phyloP scores from a whole-genome alignment of 805 yeast genomes.

The Cyberlindnera veronae region DNA sequence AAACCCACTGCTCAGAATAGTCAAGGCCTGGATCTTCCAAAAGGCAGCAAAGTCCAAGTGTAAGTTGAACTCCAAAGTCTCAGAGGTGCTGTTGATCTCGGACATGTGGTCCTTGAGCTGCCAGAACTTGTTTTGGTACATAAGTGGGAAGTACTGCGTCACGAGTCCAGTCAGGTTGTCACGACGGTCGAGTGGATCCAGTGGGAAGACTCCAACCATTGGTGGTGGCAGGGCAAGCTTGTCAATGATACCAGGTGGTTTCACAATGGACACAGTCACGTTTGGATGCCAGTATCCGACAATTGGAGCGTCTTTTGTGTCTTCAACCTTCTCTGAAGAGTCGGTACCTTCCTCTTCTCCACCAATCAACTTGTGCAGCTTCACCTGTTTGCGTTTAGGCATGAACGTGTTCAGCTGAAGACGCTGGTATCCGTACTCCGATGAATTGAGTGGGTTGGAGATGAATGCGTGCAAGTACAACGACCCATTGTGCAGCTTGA shows the following conservation, averaged over 20 bases:
- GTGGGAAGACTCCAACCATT: constrained; percentile 21
- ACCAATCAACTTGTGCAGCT: constrained; percentile 31
- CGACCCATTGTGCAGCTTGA: constrained; percentile 30
- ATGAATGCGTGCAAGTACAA: constrained; percentile 32
- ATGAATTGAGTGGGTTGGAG: constrained; percentile 19
- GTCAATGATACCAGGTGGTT: constrained; percentile 22
- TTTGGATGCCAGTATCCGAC: constrained; percentile 38
- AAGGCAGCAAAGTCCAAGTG: constrained; percentile 26
- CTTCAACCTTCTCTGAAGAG: constrained; percentile 19
- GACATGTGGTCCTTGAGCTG: constrained; percentile 34
- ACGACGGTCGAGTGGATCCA: constrained; percentile 30
- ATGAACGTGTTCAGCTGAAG: constrained; percentile 29
- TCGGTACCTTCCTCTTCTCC: constrained; percentile 9
- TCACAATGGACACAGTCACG: constrained; percentile 29
- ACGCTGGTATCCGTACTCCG: constrained; percentile 21
- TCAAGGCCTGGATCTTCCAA: constrained; percentile 32
- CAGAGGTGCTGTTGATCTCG: constrained; percentile 28
- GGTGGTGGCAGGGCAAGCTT: constrained; percentile 24
- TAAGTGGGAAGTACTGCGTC: constrained; percentile 34
- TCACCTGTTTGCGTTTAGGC: constrained; percentile 28
- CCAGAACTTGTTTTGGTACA: constrained; percentile 39
- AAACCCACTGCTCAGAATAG: constrained; percentile 29
- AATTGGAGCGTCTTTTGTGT: constrained; percentile 11
- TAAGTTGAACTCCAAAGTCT: constrained; percentile 28
- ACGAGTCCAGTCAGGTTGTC: constrained; percentile 30